Evolutionary conservation across 768 basidiomycete genomes (phyloP).

Genomic region (Tremella mesenterica): DNA sequence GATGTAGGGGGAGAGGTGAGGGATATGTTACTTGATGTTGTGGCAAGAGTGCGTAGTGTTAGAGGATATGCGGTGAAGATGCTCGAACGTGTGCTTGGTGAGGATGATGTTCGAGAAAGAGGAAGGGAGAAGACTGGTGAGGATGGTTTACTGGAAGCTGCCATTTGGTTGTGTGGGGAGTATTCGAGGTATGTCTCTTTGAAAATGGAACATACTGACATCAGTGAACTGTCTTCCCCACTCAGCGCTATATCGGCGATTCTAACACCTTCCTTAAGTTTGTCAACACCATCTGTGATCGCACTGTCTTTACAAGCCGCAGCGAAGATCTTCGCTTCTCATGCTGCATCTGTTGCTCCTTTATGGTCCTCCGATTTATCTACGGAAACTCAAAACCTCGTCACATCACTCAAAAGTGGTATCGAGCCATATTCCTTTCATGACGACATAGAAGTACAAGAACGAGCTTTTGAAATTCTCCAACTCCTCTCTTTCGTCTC

Average conservation of each 20-base stretch:
- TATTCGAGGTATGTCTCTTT: constrained; percentile 63
- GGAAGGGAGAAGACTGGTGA: constrained; percentile 64
- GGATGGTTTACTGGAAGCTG: constrained; percentile 80
- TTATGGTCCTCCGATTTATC: constrained; percentile 69
- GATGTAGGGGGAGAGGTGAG: constrained; percentile 68
- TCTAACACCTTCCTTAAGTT: constrained; percentile 47
- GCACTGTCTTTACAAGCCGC: constrained; percentile 74
- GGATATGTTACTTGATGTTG: constrained; percentile 77
- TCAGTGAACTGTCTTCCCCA: constrained; percentile 20
- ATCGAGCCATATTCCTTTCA: constrained; percentile 56
- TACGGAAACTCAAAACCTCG: constrained; percentile 56
- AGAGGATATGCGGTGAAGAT: constrained; percentile 72
- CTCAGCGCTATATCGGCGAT: constrained; percentile 55
- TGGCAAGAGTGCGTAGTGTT: constrained; percentile 66
- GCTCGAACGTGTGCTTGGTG: constrained; percentile 70
- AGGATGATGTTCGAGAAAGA: constrained; percentile 63
- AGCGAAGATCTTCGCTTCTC: constrained; percentile 76
- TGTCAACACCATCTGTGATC: constrained; percentile 54
- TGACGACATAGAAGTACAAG: constrained; percentile 79
- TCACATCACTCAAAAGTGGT: constrained; percentile 57
- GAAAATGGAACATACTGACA: background rate
- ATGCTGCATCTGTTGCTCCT: constrained; percentile 66
- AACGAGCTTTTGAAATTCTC: constrained; percentile 49
- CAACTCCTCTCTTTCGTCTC: constrained; percentile 34
- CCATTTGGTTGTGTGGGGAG: constrained; percentile 94